Evolutionary conservation across 805 yeast species (phyloP).

Genomic region (Saccharomycopsis fermentans): DNA sequence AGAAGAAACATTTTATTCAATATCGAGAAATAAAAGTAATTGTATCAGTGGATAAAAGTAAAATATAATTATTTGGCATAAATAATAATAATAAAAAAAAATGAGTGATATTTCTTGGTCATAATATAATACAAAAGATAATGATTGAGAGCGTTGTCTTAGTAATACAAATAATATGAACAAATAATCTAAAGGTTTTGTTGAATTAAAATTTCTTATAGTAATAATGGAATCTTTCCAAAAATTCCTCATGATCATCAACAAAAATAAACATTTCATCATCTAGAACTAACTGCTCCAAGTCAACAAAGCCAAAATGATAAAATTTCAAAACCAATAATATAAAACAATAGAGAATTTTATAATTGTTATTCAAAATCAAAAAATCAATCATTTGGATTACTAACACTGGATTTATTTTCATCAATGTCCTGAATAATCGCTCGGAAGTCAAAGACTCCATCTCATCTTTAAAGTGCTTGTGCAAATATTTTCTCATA

Average conservation of each 20-base stretch:
- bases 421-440: slow-evolving; percentile 13
- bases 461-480: slow-evolving; percentile 17
- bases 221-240: slow-evolving; percentile 16
- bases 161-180: slow-evolving; percentile 1
- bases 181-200: not conserved
- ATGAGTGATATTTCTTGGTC: not conserved
- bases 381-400: slow-evolving; percentile 15
- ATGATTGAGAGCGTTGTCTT: not conserved
- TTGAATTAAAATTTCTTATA: slow-evolving; percentile 15
- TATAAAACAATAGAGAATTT: slow-evolving; percentile 13
- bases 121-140: not conserved
- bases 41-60: too few species aligned
- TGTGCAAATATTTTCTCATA: slow-evolving; percentile 15
- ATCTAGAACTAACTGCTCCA: slow-evolving; percentile 8
- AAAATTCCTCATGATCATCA: slow-evolving; percentile 15
- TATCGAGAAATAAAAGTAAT: not conserved
- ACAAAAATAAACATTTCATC: slow-evolving; percentile 14
- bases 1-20: too few species aligned
- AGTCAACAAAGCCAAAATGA: slow-evolving; percentile 18
- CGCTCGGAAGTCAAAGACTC: slow-evolving; percentile 4
- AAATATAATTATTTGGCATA: not conserved
- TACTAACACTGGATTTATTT: slow-evolving; percentile 13
- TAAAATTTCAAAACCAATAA: slow-evolving; percentile 16
- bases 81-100: not conserved
- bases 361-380: slow-evolving; percentile 15